Conservation (phyloP, 2,329 filamentous ascomycete species). For the Fusarium bactridioides region DNA sequence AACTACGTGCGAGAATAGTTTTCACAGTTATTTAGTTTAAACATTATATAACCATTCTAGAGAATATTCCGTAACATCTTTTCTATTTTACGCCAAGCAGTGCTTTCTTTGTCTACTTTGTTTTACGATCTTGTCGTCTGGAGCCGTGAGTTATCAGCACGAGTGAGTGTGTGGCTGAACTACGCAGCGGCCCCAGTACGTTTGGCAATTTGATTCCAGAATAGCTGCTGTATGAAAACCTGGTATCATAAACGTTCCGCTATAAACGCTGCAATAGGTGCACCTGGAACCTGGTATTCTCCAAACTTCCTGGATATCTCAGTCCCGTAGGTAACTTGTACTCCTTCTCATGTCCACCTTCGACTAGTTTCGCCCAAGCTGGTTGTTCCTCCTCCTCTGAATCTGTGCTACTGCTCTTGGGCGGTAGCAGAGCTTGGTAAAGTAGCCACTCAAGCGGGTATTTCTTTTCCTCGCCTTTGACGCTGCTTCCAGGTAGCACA, state of each 20-base stretch:
- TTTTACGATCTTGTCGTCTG: too few species aligned
- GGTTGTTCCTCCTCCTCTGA: background rate
- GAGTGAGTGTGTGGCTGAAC: too few species aligned
- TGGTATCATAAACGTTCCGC: background rate
- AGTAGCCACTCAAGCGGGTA: constrained; percentile 8
- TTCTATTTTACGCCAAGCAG: too few species aligned
- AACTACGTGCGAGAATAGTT: fast-evolving
- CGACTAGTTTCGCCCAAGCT: background rate
- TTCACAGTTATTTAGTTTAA: background rate
- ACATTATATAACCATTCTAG: too few species aligned
- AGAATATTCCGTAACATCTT: too few species aligned
- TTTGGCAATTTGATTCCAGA: background rate
- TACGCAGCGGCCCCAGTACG: too few species aligned
- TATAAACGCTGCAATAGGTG: background rate
- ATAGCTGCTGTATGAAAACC: too few species aligned
- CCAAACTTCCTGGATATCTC: constrained; percentile 1
- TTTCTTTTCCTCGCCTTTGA: background rate
- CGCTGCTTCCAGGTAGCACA: background rate
- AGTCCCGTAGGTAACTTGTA: background rate
- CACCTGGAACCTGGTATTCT: constrained; percentile 6
- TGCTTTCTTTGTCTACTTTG: too few species aligned
- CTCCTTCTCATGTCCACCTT: background rate
- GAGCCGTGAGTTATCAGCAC: too few species aligned
- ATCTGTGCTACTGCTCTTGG: background rate
- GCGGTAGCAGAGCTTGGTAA: background rate